Conservation (phyloP, 1,139 yeast genomes). For the Scheffersomyces titani region DNA sequence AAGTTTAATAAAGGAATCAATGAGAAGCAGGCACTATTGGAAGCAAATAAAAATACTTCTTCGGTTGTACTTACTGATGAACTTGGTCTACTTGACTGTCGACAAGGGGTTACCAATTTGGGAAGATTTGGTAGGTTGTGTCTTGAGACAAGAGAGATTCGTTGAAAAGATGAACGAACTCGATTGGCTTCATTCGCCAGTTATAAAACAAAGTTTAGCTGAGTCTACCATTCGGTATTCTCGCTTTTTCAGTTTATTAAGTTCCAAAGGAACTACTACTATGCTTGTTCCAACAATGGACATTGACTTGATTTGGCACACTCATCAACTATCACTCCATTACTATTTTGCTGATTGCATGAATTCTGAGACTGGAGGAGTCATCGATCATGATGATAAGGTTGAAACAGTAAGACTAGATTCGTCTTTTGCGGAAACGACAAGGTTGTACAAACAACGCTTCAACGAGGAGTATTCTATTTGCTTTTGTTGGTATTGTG, state of each 20-base stretch:
- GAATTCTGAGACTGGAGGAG: constrained; percentile 4
- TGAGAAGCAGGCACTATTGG: not conserved
- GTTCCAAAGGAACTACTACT: not conserved
- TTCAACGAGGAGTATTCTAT: constrained; percentile 25
- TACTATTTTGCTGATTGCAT: constrained; percentile 25
- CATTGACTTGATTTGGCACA: constrained; percentile 42
- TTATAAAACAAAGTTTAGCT: constrained; percentile 17
- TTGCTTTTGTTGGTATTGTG: constrained; percentile 31
- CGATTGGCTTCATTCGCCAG: constrained; percentile 29
- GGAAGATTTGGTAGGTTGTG: constrained; percentile 34
- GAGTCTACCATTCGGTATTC: constrained; percentile 25
- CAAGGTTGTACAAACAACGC: constrained; percentile 17
- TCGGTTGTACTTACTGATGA: constrained; percentile 18
- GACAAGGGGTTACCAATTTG: constrained; percentile 12
- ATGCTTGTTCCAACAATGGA: constrained; percentile 40
- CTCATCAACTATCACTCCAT: constrained; percentile 32
- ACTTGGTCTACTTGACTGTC: constrained; percentile 21
- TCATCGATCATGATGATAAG: constrained; percentile 32
- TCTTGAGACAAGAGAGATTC: constrained; percentile 32
- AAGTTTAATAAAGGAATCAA: not conserved
- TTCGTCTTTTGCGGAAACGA: constrained; percentile 20
- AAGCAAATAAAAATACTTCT: constrained; percentile 5
- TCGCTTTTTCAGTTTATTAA: constrained; percentile 25
- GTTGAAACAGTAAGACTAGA: constrained; percentile 22
- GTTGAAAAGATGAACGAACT: constrained; percentile 28